Evolutionary conservation across 352 stramenopile species (phyloP), one percentile per base, ranked within the genome.

Genomic region (Albugo laibachii): DNA sequence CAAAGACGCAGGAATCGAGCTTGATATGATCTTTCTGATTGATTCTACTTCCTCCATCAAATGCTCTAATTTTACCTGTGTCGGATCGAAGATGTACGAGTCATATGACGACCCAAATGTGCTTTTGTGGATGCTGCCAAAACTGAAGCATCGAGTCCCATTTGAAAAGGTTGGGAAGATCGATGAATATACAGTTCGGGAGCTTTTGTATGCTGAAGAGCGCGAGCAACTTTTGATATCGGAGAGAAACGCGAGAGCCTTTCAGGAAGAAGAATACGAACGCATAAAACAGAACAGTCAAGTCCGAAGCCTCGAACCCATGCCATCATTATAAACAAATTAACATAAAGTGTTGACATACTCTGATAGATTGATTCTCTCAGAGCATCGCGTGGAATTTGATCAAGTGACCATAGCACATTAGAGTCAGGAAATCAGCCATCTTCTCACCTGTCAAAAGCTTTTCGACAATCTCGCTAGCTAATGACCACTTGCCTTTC

Each of bases 91-190:
- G 36, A 63, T 79, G n/a, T 89, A 76, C 56, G 70, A 81, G 37
- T 86, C 73, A 19, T 89, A 89, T 51, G 59, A 61, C n/a, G 76
- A 89, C 36, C 76, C 76, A 27, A 85, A 85, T 38, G 69, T 71
- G 15, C 44, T 89, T 47, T 53, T 89, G 31, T 89, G 76, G 76
- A 35, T 89, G 39, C 52, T 89, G 4, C 76, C 76, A 19, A 67
- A 73, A 42, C 63, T 89, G 40, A 89, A 89, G 55, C 75, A 86
- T 54, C 75, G 74, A 48, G 71, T 89, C 12, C 73, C 76, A 15
- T 65, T 89, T 11, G 73, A 85, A 53, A 79, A 83, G 49, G 72
- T 83, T 3, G 60, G 53, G 5, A 62, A 64, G 20, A 89, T 89
- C 43, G 76, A 89, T 39, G 73, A 84, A 48, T 85, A 83, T 62